Conservation (phyloP, 192 early-diverging fungal species). For the Podila epicladia region DNA sequence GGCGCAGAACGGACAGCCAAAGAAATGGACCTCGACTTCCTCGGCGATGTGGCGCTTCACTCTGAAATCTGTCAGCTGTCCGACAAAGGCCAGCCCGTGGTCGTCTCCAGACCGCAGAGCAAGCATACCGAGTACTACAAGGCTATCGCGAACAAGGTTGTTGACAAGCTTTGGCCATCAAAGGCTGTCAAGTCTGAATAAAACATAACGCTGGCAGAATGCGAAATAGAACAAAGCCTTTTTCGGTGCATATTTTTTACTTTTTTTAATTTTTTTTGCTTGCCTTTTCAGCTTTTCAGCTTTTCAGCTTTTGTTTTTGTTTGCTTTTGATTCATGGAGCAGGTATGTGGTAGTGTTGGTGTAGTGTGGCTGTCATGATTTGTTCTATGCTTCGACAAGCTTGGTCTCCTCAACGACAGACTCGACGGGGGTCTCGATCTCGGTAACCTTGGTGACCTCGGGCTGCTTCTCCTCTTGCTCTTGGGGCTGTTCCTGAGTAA, state of each 20-base stretch:
- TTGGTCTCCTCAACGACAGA: neutral
- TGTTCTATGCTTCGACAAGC: neutral
- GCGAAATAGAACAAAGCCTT: neutral
- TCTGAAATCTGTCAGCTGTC: constrained; percentile 74
- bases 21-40: constrained; percentile 71
- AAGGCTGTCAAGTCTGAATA: neutral
- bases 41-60: constrained; percentile 85
- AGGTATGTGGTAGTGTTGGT: neutral
- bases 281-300: no score
- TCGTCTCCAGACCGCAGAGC: constrained; percentile 64
- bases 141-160: constrained; percentile 57
- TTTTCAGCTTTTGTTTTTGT: no score
- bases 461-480: no score
- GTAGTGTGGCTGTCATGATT: neutral
- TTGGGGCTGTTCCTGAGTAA: no score
- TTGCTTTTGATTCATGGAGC: neutral
- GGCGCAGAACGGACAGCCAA: constrained; percentile 66
- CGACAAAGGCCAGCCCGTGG: constrained; percentile 81
- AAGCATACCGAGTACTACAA: constrained; percentile 59
- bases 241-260: neutral
- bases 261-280: neutral
- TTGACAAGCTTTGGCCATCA: constrained; percentile 48
- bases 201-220: no score
- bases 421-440: neutral
- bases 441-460: neutral